Conservation (phyloP, 148 eudicot genomes). For the Fallopia convolvulus region DNA sequence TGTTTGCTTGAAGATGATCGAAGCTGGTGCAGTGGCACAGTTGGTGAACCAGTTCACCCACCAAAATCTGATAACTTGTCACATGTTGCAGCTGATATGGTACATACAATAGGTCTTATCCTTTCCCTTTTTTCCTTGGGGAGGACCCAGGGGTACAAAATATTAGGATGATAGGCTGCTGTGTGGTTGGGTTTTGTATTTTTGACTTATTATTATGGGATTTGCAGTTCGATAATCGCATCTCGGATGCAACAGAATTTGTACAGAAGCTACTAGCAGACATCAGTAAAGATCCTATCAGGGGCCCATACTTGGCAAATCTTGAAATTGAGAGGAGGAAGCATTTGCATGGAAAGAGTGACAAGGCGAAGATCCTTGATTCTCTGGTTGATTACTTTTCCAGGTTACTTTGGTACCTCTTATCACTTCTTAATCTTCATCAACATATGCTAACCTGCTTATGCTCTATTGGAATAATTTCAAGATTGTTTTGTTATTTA, state of each 20-base stretch:
- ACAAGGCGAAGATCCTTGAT: slow-evolving; percentile 48
- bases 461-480: background rate
- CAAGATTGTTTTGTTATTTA: background rate
- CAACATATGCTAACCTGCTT: background rate
- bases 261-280: slow-evolving; percentile 44
- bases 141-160: background rate
- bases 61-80: slow-evolving; percentile 36
- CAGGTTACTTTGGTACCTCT: slow-evolving; percentile 36
- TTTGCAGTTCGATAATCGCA: slow-evolving; percentile 69
- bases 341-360: slow-evolving; percentile 59
- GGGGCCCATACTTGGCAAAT: slow-evolving; percentile 73
- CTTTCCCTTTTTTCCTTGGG: background rate
- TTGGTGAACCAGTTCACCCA: slow-evolving; percentile 32
- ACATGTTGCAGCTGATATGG: slow-evolving; percentile 59
- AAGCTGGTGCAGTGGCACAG: slow-evolving; percentile 35
- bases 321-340: slow-evolving; percentile 88
- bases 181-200: background rate
- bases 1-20: slow-evolving; percentile 77
- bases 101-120: slow-evolving; percentile 14
- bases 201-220: background rate
- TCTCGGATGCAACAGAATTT: slow-evolving; percentile 60
- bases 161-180: background rate
- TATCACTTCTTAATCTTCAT: background rate
- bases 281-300: slow-evolving; percentile 39
- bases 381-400: slow-evolving; percentile 55